A percentile compares a stretch with the other conserved stretches of the same genome.
Conservation (phyloP, 768 basidiomycete species). For the Royoungia palumana region DNA sequence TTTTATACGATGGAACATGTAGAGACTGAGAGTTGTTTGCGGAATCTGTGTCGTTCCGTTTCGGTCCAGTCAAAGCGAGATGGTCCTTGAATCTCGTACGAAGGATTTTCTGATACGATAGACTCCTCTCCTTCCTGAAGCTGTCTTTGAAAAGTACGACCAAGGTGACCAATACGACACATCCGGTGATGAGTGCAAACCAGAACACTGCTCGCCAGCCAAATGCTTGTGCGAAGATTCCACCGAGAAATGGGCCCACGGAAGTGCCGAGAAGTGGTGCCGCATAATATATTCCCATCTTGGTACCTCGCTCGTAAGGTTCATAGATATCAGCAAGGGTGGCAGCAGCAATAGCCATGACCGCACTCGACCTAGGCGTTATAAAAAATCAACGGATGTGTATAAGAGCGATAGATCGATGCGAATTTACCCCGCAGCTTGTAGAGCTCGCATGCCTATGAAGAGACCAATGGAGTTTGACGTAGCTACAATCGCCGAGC, state of each 20-base stretch:
- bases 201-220: constrained; percentile 86
- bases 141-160: constrained; percentile 74
- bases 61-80: constrained; percentile 3
- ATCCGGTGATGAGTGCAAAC: constrained; percentile 66
- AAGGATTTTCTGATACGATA: constrained; percentile 70
- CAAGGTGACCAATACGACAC: constrained; percentile 52
- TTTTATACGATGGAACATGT: not conserved
- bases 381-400: not conserved
- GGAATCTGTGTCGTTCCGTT: not conserved
- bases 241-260: constrained; percentile 69
- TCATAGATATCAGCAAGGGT: constrained; percentile 81
- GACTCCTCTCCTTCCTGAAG: constrained; percentile 77
- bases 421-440: constrained; percentile 53
- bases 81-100: constrained; percentile 37
- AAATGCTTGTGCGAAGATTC: constrained; percentile 60
- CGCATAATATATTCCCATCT: constrained; percentile 81
- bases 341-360: constrained; percentile 70
- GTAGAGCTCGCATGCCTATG: constrained; percentile 65
- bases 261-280: constrained; percentile 72
- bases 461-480: constrained; percentile 54
- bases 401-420: not conserved
- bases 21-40: constrained; percentile 16
- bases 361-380: constrained; percentile 53
- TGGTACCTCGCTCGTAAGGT: constrained; percentile 71
- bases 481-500: constrained; percentile 55